Base-by-base conservation (phyloP, 164 flowering plant species). In the Taxillus chinensis region DNA sequence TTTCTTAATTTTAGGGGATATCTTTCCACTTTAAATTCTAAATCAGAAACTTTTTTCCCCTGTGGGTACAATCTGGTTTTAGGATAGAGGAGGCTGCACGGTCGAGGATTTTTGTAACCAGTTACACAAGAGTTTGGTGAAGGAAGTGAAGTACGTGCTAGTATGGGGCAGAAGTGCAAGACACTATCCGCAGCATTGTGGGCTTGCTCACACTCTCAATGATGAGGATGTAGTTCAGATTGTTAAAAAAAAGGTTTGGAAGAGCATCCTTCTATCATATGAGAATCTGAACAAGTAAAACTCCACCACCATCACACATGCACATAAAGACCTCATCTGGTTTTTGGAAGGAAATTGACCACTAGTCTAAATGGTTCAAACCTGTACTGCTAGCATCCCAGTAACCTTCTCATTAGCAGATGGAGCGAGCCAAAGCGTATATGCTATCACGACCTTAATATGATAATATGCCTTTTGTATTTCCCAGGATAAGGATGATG, bases 181-280 rank as follows among this genome's bases (percentile, higher is more conserved):
- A 70, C 99, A 95, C 69, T 85, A 85, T 64, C 99, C 99, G 3
- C 99, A 95, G 67, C 87, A 87, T 71, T 95, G 99, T 86, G 99
- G 99, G 55, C 89, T 87, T 45, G 52, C 79, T 65, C 99, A 95
- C 55, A 54, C 56, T 74, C 95, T 95, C 72, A 77, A 87, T 27
- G 99, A 95, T 61, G 99, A 91, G 74, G 99, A 95, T 63, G 99
- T 95, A 45, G 98, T 95, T 63, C 99, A 95, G 74, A 79, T 95
- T 71, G 99, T 91, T 39, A 95, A 95, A 92, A 95, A 95, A 73
- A 91, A 95, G 98, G 99, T 80, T 57, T n/a, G 51, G 12, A 8
- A 54, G 3, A 8, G 0, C 11, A 54, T 54, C 13, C 51, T 55
- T 64, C 57, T 37, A 3, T 54, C 37, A 5, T 5, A n/a, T 54